These are phyloP conservation scores for Metarhizium sp. DNA, from an alignment of 2,329 filamentous ascomycete species.

Conservation along the genomic window DNA sequence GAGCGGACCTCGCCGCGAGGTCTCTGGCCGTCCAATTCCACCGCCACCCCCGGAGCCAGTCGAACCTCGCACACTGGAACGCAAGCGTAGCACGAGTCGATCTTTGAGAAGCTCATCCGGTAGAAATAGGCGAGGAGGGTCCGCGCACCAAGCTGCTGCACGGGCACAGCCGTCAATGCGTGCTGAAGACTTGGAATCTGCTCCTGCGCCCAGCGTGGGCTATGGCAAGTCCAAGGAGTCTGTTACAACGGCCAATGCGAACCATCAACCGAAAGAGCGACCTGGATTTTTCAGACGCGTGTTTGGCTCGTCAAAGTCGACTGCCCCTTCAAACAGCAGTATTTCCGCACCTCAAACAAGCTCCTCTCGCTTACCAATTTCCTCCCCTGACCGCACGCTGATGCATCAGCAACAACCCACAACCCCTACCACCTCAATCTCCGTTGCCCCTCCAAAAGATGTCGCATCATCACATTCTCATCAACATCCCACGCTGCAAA, in stretches of 20 bases:
- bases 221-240: slow-evolving; percentile 51
- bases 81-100: slow-evolving; percentile 45
- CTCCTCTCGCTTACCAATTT: slow-evolving; percentile 7
- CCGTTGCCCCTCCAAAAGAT: slow-evolving; percentile 42
- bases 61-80: slow-evolving; percentile 33
- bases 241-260: slow-evolving; percentile 32
- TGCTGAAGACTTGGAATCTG: slow-evolving; percentile 36
- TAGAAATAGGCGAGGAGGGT: slow-evolving; percentile 18
- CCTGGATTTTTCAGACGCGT: slow-evolving; percentile 90
- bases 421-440: slow-evolving; percentile 28
- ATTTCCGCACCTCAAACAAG: not conserved
- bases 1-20: slow-evolving; percentile 57
- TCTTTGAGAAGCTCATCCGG: slow-evolving; percentile 42
- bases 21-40: slow-evolving; percentile 21
- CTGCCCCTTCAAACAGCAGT: not conserved
- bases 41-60: slow-evolving; percentile 30
- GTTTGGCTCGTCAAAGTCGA: slow-evolving; percentile 63
- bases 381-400: slow-evolving; percentile 23
- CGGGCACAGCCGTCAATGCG: slow-evolving; percentile 19
- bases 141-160: slow-evolving; percentile 15
- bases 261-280: slow-evolving; percentile 51
- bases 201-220: slow-evolving; percentile 48
- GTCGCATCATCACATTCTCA: slow-evolving; percentile 32
- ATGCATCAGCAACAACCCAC: slow-evolving; percentile 25
- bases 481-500: slow-evolving; percentile 54